Conservation (phyloP, 257 asterid genomes). For the Lycium barbarum region DNA sequence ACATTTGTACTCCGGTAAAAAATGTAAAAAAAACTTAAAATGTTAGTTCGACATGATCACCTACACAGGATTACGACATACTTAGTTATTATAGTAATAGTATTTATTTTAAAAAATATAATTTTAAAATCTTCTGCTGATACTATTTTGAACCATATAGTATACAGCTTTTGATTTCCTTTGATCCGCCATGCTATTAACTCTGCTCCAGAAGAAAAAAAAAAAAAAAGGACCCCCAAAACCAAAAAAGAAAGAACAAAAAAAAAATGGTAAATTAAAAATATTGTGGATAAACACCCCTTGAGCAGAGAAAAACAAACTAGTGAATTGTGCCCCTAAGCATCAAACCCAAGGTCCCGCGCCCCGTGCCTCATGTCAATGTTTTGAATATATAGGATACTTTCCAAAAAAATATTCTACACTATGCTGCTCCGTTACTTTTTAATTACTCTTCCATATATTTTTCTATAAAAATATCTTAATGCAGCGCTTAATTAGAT, state of each 20-base stretch:
- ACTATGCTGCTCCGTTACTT: background rate
- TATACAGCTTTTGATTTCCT: background rate
- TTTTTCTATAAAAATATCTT: no score
- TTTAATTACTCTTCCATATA: background rate
- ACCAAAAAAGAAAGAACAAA: background rate
- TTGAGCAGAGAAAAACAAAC: conserved; percentile 28
- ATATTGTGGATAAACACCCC: background rate
- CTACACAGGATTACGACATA: no score
- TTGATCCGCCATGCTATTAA: background rate
- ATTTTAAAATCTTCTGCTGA: no score
- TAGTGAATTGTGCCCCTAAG: conserved; percentile 20
- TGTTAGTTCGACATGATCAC: no score
- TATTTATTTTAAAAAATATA: no score
- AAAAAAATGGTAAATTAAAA: background rate
- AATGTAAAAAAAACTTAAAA: no score
- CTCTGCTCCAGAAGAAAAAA: background rate
- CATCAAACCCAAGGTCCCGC: conserved; percentile 77
- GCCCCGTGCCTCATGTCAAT: conserved; percentile 81
- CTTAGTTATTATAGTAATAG: no score
- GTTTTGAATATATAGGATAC: conserved; percentile 17
- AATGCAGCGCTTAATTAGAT: background rate
- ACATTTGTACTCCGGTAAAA: no score
- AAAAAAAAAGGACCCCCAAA: background rate
- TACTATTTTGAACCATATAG: no score
- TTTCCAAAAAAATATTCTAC: conserved; percentile 9